Evolutionary conservation across 2,329 filamentous ascomycete species (phyloP).

Genomic region (Cordyceps cicadae): DNA sequence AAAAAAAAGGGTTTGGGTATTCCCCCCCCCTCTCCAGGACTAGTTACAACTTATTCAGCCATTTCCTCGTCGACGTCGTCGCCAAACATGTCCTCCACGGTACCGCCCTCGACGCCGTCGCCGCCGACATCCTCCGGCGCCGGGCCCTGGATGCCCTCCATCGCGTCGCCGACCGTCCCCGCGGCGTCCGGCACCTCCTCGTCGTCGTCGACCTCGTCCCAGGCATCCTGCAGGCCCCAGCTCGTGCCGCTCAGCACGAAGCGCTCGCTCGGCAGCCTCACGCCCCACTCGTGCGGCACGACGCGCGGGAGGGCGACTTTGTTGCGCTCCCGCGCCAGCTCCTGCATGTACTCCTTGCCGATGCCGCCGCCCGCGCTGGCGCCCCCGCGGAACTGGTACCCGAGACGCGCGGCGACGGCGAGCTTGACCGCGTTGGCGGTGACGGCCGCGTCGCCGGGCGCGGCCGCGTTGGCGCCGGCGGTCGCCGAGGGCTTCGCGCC

Average conservation of each 20-base stretch:
- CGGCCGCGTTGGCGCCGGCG: slow-evolving; percentile 39
- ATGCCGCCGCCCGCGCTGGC: slow-evolving; percentile 41
- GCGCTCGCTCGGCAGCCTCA: slow-evolving; percentile 57
- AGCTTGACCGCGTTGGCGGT: slow-evolving; percentile 60
- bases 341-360: slow-evolving; percentile 68
- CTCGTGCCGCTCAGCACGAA: slow-evolving; percentile 59
- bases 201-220: slow-evolving; percentile 40
- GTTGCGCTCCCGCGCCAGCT: slow-evolving; percentile 65
- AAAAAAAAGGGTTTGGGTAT: background rate
- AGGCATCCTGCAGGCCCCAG: slow-evolving; percentile 55
- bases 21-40: background rate
- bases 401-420: slow-evolving; percentile 60
- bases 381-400: slow-evolving; percentile 58
- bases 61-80: slow-evolving; percentile 50
- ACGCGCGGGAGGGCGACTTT: slow-evolving; percentile 56
- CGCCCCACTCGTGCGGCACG: slow-evolving; percentile 57
- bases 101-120: slow-evolving; percentile 41
- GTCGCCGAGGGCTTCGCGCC: slow-evolving; percentile 43
- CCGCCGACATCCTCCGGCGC: slow-evolving; percentile 35
- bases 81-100: slow-evolving; percentile 47
- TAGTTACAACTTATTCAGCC: slow-evolving; percentile 29
- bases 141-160: slow-evolving; percentile 38
- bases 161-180: slow-evolving; percentile 31
- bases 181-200: slow-evolving; percentile 30
- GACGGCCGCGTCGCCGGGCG: slow-evolving; percentile 48